Percentiles rank a stretch among this genome's conserved stretches.
Conservation (phyloP, 345 rosid species). For the Angophora floribunda region DNA sequence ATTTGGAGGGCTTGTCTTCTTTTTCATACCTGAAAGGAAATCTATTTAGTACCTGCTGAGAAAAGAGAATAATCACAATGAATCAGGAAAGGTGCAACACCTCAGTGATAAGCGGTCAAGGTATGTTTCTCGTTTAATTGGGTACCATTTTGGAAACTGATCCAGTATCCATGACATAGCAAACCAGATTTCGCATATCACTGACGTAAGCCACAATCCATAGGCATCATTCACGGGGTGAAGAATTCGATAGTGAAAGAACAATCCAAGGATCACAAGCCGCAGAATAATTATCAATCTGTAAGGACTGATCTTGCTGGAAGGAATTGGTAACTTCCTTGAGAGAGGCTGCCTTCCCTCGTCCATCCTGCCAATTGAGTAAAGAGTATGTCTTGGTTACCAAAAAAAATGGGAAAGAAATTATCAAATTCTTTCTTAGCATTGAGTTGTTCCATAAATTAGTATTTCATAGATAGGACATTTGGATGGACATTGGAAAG, state of each 20-base stretch:
- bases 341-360: slow-evolving; percentile 95
- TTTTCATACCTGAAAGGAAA: slow-evolving; percentile 53
- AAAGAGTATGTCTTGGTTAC: background rate
- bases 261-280: slow-evolving; percentile 63
- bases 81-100: slow-evolving; percentile 3
- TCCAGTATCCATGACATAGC: slow-evolving; percentile 94
- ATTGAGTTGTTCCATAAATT: background rate
- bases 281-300: slow-evolving; percentile 65
- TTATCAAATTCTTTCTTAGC: background rate
- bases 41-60: background rate
- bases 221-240: slow-evolving; percentile 83
- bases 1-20: slow-evolving; percentile 61
- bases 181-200: slow-evolving; percentile 92
- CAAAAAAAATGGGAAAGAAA: background rate
- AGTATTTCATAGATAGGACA: background rate
- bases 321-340: slow-evolving; percentile 69
- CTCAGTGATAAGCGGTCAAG: slow-evolving; percentile 71
- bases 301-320: slow-evolving; percentile 86
- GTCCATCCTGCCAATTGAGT: slow-evolving; percentile 56
- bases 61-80: background rate
- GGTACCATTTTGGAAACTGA: slow-evolving; percentile 88
- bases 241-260: slow-evolving; percentile 80
- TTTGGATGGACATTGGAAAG: background rate
- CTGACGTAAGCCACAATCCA: slow-evolving; percentile 73
- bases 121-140: slow-evolving; percentile 78